phyloP scores from a whole-genome alignment of 2,329 filamentous ascomycete genomes.

The Xylariaceae sp. region DNA sequence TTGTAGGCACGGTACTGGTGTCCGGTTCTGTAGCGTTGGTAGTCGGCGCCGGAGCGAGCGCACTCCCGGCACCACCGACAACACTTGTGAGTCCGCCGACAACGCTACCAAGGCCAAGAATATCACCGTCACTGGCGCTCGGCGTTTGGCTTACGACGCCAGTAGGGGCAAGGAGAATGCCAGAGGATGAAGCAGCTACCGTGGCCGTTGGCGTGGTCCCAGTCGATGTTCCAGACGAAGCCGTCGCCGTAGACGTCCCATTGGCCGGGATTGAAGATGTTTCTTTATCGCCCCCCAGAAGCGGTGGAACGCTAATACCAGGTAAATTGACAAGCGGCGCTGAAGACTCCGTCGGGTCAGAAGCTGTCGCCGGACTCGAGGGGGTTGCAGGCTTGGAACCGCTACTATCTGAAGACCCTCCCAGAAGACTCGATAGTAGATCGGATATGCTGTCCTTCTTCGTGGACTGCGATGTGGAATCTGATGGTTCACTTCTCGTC shows the following conservation, averaged over 20 bases:
- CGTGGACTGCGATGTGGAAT: conserved; percentile 22
- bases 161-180: conserved; percentile 34
- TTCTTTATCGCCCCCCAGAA: conserved; percentile 1
- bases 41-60: conserved; percentile 12
- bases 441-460: conserved; percentile 32
- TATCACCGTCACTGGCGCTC: conserved; percentile 23
- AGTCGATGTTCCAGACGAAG: not conserved
- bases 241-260: conserved; percentile 1
- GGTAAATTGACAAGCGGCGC: conserved; percentile 27
- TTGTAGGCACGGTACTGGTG: conserved; percentile 2
- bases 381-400: conserved; percentile 9
- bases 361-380: conserved; percentile 8
- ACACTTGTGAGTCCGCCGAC: not conserved
- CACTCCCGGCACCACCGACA: conserved; percentile 13
- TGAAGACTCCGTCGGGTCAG: conserved; percentile 14
- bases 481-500: conserved; percentile 20
- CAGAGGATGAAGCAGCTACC: conserved; percentile 24
- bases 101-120: conserved; percentile 24
- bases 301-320: conserved; percentile 10
- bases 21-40: conserved; percentile 21
- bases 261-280: conserved; percentile 2
- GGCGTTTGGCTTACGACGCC: conserved; percentile 30
- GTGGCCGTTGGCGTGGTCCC: conserved; percentile 14
- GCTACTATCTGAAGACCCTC: conserved; percentile 4
- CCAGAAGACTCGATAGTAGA: conserved; percentile 28